Evolutionary conservation across 2,329 filamentous ascomycete species (phyloP).

Genomic region (Plectosphaerella plurivora): DNA sequence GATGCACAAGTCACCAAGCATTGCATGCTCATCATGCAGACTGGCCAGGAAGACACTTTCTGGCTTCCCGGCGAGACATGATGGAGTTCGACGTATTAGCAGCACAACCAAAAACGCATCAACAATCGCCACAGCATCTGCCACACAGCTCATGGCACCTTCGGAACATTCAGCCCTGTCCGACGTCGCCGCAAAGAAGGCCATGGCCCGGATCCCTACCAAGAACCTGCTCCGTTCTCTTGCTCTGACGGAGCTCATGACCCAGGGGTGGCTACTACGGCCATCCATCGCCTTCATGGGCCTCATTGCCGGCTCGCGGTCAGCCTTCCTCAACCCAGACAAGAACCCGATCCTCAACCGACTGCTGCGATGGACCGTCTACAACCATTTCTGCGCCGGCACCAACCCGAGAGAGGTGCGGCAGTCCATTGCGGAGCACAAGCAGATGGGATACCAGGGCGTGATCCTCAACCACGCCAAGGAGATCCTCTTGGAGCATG

Average conservation of each 20-base stretch:
- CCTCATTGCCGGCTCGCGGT: constrained; percentile 14
- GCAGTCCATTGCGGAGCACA: constrained; percentile 35
- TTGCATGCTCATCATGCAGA: background rate
- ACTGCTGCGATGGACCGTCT: constrained; percentile 46
- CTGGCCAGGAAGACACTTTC: background rate
- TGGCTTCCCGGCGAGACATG: background rate
- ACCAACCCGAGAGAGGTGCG: constrained; percentile 41
- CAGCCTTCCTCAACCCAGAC: constrained; percentile 35
- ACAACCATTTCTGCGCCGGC: constrained; percentile 53
- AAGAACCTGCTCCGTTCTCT: constrained; percentile 18
- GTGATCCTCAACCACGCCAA: constrained; percentile 53
- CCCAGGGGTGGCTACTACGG: constrained; percentile 15
- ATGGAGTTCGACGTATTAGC: background rate
- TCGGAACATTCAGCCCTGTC: background rate
- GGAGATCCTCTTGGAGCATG: constrained; percentile 34
- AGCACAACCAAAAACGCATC: background rate
- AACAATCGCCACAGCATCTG: background rate
- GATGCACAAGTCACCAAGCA: background rate
- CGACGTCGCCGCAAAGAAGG: background rate
- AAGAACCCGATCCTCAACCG: constrained; percentile 42
- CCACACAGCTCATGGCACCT: background rate
- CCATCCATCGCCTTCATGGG: constrained; percentile 19
- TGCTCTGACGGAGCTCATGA: constrained; percentile 20
- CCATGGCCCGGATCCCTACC: constrained; percentile 14
- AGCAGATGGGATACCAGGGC: constrained; percentile 46